Evolutionary conservation across 1,139 yeast genomes (phyloP).

Genomic region (Suhomyces wounanorum): DNA sequence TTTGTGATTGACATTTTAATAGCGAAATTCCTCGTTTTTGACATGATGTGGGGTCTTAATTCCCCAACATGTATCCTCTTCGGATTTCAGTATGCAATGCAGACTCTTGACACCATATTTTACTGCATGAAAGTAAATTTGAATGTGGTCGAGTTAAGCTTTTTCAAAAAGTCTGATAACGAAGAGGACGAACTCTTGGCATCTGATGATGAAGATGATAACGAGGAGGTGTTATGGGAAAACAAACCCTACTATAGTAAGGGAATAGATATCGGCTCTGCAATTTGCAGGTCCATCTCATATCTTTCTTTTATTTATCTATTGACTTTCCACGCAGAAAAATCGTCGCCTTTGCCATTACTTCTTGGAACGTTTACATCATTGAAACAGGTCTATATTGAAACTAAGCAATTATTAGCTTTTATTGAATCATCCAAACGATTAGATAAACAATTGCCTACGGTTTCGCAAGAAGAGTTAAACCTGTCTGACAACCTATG

Average conservation of each 20-base stretch:
- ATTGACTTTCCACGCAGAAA: slow-evolving; percentile 49
- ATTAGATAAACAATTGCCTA: slow-evolving; percentile 63
- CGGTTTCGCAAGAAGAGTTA: slow-evolving; percentile 64
- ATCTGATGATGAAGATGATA: slow-evolving; percentile 42
- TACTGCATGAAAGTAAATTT: slow-evolving; percentile 51
- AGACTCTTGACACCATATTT: slow-evolving; percentile 57
- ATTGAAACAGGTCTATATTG: slow-evolving; percentile 48
- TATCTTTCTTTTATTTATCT: slow-evolving; percentile 39
- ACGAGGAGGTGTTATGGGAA: slow-evolving; percentile 69
- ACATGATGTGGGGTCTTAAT: slow-evolving; percentile 54
- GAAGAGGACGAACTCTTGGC: slow-evolving; percentile 10
- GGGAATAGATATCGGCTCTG: slow-evolving; percentile 54
- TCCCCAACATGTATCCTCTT: slow-evolving; percentile 58
- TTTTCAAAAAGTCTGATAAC: slow-evolving; percentile 23
- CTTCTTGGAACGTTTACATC: slow-evolving; percentile 68
- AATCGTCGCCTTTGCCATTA: slow-evolving; percentile 67
- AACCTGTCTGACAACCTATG: slow-evolving; percentile 63
- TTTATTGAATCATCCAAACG: slow-evolving; percentile 64
- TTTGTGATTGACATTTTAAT: slow-evolving; percentile 52
- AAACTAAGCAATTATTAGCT: slow-evolving; percentile 52
- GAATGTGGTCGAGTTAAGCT: slow-evolving; percentile 57
- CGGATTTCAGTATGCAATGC: slow-evolving; percentile 75
- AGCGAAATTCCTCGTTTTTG: slow-evolving; percentile 59
- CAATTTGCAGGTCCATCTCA: slow-evolving; percentile 41
- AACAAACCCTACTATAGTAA: slow-evolving; percentile 63